These are phyloP conservation scores for Orbilia ellipsospora DNA, from an alignment of 2,329 filamentous ascomycete species.

Conservation along the genomic window DNA sequence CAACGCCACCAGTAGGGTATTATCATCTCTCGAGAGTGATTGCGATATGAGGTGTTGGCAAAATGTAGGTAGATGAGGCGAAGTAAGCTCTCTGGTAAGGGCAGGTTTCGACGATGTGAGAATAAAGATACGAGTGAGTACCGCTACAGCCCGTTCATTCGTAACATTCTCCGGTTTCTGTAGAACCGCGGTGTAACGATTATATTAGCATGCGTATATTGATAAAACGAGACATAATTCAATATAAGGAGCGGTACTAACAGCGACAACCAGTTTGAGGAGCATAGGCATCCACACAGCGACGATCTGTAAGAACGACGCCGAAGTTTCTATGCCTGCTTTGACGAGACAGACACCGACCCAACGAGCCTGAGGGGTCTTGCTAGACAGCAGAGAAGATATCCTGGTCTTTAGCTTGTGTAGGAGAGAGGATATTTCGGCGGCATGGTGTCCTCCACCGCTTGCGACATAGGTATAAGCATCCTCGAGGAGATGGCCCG, in stretches of 20 bases:
- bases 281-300: slow-evolving; percentile 57
- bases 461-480: slow-evolving; percentile 22
- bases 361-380: slow-evolving; percentile 55
- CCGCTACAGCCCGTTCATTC: slow-evolving; percentile 51
- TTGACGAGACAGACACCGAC: slow-evolving; percentile 57
- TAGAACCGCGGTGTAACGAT: slow-evolving; percentile 13
- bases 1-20: slow-evolving; percentile 33
- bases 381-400: slow-evolving; percentile 58
- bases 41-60: slow-evolving; percentile 46
- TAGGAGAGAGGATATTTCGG: slow-evolving; percentile 55
- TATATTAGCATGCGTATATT: too few relatives aligned
- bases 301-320: slow-evolving; percentile 54
- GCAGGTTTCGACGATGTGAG: slow-evolving; percentile 56
- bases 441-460: slow-evolving; percentile 24
- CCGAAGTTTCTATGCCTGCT: slow-evolving; percentile 56
- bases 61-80: slow-evolving; percentile 57
- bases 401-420: slow-evolving; percentile 58
- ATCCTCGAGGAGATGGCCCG: slow-evolving; percentile 37
- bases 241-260: slow-evolving; percentile 15
- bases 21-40: slow-evolving; percentile 7
- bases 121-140: slow-evolving; percentile 57
- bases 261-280: slow-evolving; percentile 55
- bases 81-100: slow-evolving; percentile 58
- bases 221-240: background rate
- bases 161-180: slow-evolving; percentile 56